These are phyloP conservation scores for Pythium grandisporangium DNA, from an alignment of 352 stramenopile genomes.

Conservation along the genomic window DNA sequence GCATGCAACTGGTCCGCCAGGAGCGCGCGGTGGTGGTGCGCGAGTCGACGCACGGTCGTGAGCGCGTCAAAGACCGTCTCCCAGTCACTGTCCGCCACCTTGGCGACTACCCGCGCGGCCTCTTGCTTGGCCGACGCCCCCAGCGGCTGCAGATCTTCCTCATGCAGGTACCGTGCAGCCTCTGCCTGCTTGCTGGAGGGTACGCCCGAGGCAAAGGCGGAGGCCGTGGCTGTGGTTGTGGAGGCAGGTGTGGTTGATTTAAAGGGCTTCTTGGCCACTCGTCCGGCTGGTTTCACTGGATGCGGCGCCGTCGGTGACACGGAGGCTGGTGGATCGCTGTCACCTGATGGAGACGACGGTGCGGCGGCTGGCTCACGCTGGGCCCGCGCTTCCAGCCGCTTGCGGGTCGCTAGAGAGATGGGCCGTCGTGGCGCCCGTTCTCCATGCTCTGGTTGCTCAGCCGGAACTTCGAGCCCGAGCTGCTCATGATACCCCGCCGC, in stretches of 20 bases:
- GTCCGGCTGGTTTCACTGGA: too few species aligned
- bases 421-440: background rate
- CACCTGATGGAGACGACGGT: too few species aligned
- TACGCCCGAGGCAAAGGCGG: too few species aligned
- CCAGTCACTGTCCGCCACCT: conserved; percentile 42
- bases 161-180: conserved; percentile 52
- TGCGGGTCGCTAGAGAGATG: conserved; percentile 4
- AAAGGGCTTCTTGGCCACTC: too few species aligned
- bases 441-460: too few species aligned
- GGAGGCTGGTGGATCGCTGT: too few species aligned
- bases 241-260: too few species aligned
- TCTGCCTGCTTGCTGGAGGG: conserved; percentile 42
- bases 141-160: conserved; percentile 46
- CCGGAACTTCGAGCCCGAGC: too few species aligned
- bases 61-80: conserved; percentile 55
- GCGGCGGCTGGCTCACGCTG: too few species aligned
- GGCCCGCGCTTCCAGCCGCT: background rate
- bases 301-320: too few species aligned
- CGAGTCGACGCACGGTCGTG: conserved; percentile 43
- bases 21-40: conserved; percentile 32
- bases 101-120: conserved; percentile 18
- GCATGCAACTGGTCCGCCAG: conserved; percentile 37
- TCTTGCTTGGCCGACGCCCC: conserved; percentile 53
- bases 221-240: too few species aligned
- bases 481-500: too few species aligned